Evolutionary conservation across 176 grass and related monocot genomes (phyloP).

Genomic region (Dactylis glomerata): DNA sequence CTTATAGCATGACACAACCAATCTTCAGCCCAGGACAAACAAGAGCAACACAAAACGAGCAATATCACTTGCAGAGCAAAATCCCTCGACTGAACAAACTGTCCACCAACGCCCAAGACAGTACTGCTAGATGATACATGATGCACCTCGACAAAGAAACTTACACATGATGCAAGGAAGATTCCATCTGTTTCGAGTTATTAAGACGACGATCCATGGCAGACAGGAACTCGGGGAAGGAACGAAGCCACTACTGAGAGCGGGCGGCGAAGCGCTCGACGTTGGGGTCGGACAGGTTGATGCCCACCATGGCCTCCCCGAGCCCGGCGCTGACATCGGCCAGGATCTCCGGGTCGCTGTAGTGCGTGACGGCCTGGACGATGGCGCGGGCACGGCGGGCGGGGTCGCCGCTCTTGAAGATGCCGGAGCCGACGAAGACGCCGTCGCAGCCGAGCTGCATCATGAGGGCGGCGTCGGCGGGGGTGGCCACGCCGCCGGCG

Average conservation of each 20-base stretch:
- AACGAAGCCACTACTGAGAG: conserved; percentile 29
- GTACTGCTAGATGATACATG: neutral
- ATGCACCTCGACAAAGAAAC: neutral
- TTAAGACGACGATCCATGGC: conserved; percentile 1
- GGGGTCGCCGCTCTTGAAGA: conserved; percentile 62
- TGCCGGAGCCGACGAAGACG: conserved; percentile 41
- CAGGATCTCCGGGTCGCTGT: conserved; percentile 55
- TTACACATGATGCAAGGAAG: neutral
- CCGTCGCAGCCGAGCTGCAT: conserved; percentile 48
- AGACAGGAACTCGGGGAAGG: neutral
- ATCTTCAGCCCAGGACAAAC: neutral
- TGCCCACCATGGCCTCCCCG: conserved; percentile 61
- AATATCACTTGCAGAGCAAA: neutral
- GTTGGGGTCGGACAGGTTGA: conserved; percentile 50
- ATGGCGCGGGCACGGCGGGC: conserved; percentile 49
- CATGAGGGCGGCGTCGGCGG: conserved; percentile 56
- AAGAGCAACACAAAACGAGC: neutral
- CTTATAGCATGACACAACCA: neutral
- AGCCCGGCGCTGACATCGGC: conserved; percentile 49
- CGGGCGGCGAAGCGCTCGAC: conserved; percentile 58
- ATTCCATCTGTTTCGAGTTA: neutral
- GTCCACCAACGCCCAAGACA: neutral
- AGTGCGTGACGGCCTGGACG: conserved; percentile 60
- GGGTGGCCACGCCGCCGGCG: conserved; percentile 50
- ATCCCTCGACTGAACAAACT: neutral